Evolutionary conservation across 257 asterid genomes (phyloP).

Genomic region (Plectranthus barbatus): DNA sequence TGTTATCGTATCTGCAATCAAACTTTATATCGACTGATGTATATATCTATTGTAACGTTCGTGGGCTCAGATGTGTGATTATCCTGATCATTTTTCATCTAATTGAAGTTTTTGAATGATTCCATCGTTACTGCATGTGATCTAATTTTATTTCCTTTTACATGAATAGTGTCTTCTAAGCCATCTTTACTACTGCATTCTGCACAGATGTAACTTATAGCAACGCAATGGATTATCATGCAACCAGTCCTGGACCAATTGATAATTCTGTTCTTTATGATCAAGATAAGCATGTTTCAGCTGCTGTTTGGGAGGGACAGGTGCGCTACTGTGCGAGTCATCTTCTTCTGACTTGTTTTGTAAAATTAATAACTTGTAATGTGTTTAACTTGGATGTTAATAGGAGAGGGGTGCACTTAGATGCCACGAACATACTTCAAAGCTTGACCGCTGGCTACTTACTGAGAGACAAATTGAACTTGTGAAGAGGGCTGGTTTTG

Average conservation of each 20-base stretch:
- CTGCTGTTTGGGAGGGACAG: conserved; percentile 98
- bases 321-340: conserved; percentile 26
- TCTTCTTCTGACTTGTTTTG: conserved; percentile 10
- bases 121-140: background rate
- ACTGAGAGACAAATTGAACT: conserved; percentile 43
- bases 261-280: conserved; percentile 75
- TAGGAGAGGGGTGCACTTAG: conserved; percentile 96
- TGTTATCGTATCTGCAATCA: background rate
- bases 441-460: conserved; percentile 93
- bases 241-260: conserved; percentile 78
- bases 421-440: conserved; percentile 97
- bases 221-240: conserved; percentile 49
- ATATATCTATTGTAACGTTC: background rate
- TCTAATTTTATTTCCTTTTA: background rate
- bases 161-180: background rate
- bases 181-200: conserved; percentile 13
- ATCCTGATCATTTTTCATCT: background rate
- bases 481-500: conserved; percentile 77
- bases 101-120: background rate
- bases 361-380: background rate
- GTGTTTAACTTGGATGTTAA: conserved; percentile 9
- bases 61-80: background rate
- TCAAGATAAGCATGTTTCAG: conserved; percentile 93
- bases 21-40: background rate
- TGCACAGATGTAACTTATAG: conserved; percentile 37